phyloP scores from a whole-genome alignment of 257 asterid genomes.

The Ilex asprella region DNA sequence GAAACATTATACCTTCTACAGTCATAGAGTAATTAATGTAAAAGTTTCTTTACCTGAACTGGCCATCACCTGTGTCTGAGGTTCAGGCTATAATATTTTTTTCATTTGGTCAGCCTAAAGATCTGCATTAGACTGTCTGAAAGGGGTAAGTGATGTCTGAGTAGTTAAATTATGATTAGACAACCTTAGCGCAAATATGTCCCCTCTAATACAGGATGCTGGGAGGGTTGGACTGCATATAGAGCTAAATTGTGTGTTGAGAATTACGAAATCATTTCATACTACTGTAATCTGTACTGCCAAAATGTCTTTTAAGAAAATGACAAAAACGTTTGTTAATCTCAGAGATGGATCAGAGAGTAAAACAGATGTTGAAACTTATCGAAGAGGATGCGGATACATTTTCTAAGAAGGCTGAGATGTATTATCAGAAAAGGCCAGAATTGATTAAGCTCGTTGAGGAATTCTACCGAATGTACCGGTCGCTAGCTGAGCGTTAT shows the following conservation, averaged over 20 bases:
- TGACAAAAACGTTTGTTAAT: conserved; percentile 27
- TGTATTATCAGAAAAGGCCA: conserved; percentile 67
- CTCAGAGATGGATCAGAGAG: conserved; percentile 69
- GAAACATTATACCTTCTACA: too few species aligned
- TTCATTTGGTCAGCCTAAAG: too few species aligned
- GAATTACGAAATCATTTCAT: not conserved
- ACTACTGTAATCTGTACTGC: conserved; percentile 1
- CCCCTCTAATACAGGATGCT: conserved; percentile 1
- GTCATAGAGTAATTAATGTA: too few species aligned
- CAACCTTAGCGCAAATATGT: too few species aligned
- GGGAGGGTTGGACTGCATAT: conserved; percentile 7
- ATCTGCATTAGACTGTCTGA: too few species aligned
- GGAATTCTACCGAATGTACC: conserved; percentile 57
- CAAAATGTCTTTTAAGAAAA: conserved; percentile 22
- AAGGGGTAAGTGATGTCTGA: too few species aligned
- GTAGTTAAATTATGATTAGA: too few species aligned
- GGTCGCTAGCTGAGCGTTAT: conserved; percentile 62
- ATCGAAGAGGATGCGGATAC: conserved; percentile 80
- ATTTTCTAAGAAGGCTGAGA: conserved; percentile 67
- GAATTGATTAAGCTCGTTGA: conserved; percentile 57
- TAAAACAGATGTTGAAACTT: conserved; percentile 60
- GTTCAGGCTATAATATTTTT: too few species aligned
- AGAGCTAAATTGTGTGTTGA: not conserved
- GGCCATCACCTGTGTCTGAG: too few species aligned
- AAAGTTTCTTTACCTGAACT: too few species aligned